These are phyloP conservation scores for Saccharomycopsis phalli DNA, from an alignment of 1,139 yeast species.

Conservation along the genomic window DNA sequence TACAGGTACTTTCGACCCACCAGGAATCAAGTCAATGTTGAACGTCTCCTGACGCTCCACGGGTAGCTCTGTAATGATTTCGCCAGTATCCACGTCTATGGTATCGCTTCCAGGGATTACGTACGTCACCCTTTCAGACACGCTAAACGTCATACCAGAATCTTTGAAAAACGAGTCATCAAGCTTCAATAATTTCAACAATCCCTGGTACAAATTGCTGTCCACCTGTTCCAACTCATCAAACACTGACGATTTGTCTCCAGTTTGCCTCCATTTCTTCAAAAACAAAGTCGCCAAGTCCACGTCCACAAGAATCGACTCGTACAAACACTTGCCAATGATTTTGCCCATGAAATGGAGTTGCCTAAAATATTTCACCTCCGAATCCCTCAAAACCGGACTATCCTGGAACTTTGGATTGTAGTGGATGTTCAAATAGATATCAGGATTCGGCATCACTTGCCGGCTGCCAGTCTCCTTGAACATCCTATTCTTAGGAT, in stretches of 20 bases:
- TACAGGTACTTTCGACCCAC: constrained; percentile 51
- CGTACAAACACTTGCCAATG: constrained; percentile 87
- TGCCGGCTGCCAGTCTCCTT: constrained; percentile 49
- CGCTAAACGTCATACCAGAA: constrained; percentile 59
- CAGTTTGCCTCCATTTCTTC: constrained; percentile 49
- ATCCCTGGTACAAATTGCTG: constrained; percentile 50
- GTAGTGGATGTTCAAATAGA: constrained; percentile 32
- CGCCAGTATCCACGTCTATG: not conserved
- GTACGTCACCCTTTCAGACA: constrained; percentile 37
- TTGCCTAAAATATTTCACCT: constrained; percentile 30
- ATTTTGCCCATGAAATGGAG: constrained; percentile 67
- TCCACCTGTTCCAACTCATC: constrained; percentile 76
- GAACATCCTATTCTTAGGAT: constrained; percentile 35
- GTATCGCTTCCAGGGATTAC: constrained; percentile 20
- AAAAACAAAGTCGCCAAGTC: constrained; percentile 83
- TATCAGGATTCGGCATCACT: constrained; percentile 66
- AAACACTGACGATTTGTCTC: constrained; percentile 38
- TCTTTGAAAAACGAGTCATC: constrained; percentile 43
- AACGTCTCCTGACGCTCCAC: constrained; percentile 25
- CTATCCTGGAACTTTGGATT: constrained; percentile 20
- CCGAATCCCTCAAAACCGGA: constrained; percentile 27
- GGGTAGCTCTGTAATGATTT: not conserved
- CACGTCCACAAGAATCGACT: constrained; percentile 70
- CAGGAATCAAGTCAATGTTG: constrained; percentile 50
- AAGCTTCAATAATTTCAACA: constrained; percentile 56